Evolutionary conservation across 176 grass and related monocot genomes (phyloP), one percentile per base, ranked within the genome.

Genomic region (Aegilops longissima): DNA sequence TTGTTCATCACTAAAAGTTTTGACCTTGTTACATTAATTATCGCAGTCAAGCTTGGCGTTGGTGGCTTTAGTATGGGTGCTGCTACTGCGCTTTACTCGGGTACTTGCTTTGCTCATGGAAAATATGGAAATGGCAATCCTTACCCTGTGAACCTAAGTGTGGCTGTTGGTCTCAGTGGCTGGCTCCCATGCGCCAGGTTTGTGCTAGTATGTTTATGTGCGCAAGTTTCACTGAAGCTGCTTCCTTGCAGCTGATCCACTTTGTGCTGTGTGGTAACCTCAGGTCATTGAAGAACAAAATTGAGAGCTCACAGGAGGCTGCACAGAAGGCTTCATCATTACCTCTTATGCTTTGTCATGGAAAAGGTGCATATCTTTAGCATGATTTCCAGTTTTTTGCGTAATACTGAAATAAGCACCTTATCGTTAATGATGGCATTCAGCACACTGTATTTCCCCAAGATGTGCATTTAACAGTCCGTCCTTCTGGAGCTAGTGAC

Each of bases 51-150:
- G 84, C 82, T 99, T 83, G 97, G 94, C 21, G 78, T 99, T 70
- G 97, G 97, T 69, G 97, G 97, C 61, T 99, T 99, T 85, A 99
- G 97, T 76, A 99, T 99, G 97, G 97, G 97, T 36, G 94, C 97
- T 70, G 97, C 94, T 45, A 94, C 87, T 77, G 92, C 92, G 4
- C 91, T 99, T 44, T 94, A 99, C 69, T 99, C 97, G 6, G 97
- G 92, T 74, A 94, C 94, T 76, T 94, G 92, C 66, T 99, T 87
- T 93, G 87, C 88, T 80, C 90, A 93, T 85, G 97, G 94, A 84
- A 96, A 90, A 90, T 99, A 96, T 80, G 92, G 87, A 79, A 99
- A 99, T 93, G 97, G 85, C 49, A 99, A 94, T 80, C 79, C 92
- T 85, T 99, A 96, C 40, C 77, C 94, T 45, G 89, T 99, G 66